Conservation (phyloP, 2,329 filamentous ascomycete species). For the Dryadomyces quercivorus region DNA sequence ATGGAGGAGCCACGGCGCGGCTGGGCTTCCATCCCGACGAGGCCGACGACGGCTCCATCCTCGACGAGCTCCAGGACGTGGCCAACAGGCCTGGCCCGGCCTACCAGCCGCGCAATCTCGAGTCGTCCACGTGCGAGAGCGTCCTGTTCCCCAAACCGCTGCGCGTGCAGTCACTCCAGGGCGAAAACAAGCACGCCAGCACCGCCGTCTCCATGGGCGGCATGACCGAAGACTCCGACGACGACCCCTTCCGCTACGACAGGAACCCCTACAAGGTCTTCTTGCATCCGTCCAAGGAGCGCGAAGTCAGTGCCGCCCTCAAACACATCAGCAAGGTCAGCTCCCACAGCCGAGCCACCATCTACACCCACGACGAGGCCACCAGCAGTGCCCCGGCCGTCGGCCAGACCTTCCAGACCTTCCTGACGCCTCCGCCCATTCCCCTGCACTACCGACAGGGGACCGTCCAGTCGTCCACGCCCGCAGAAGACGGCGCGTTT, state of each 20-base stretch:
- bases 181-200: conserved; percentile 6
- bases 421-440: conserved; percentile 7
- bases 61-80: neutral
- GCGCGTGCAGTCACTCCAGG: conserved; percentile 8
- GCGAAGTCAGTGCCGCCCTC: conserved; percentile 29
- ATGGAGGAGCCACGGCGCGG: conserved; percentile 2
- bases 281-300: conserved; percentile 25
- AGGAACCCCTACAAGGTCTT: conserved; percentile 24
- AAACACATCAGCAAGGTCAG: conserved; percentile 17
- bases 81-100: too few relatives aligned
- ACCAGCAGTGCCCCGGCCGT: conserved; percentile 17
- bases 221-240: conserved; percentile 21
- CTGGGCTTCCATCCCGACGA: conserved; percentile 1
- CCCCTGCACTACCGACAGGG: conserved; percentile 4
- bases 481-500: conserved; percentile 2
- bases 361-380: conserved; percentile 12
- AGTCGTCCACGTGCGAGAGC: neutral
- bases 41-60: too few relatives aligned
- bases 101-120: neutral
- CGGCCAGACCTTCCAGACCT: neutral
- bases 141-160: conserved; percentile 12
- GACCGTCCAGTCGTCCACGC: conserved; percentile 2
- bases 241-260: conserved; percentile 36
- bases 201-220: conserved; percentile 17
- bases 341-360: conserved; percentile 14